Conservation (phyloP, 768 basidiomycete species). For the Mrakia frigida region DNA sequence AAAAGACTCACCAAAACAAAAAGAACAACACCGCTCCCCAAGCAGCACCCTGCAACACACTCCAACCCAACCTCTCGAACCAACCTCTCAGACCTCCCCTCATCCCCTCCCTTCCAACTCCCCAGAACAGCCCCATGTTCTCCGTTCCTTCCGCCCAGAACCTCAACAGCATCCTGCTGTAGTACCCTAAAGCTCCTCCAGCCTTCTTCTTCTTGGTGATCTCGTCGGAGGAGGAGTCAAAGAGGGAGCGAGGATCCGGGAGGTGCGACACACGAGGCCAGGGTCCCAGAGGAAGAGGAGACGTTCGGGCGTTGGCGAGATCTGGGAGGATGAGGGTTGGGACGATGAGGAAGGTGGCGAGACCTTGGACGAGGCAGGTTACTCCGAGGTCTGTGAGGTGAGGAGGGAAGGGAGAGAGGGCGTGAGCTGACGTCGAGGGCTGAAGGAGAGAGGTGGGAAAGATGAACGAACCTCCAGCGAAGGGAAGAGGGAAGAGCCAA, state of each 20-base stretch:
- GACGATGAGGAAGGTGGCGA: constrained; percentile 31
- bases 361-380: constrained; percentile 29
- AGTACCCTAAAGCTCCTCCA: background rate
- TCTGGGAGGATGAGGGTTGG: constrained; percentile 30
- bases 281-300: constrained; percentile 8
- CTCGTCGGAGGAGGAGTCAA: background rate
- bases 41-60: constrained; percentile 21
- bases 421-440: background rate
- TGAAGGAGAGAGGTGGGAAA: background rate
- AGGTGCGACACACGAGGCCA: constrained; percentile 27
- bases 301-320: constrained; percentile 10
- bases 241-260: background rate
- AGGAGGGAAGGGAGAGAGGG: background rate
- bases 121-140: constrained; percentile 22
- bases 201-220: background rate
- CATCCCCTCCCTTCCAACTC: constrained; percentile 7
- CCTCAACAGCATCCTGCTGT: background rate
- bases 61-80: constrained; percentile 11
- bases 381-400: constrained; percentile 19
- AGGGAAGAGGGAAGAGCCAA: constrained; percentile 31
- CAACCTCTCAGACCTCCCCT: constrained; percentile 10
- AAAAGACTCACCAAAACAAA: constrained; percentile 26
- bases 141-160: constrained; percentile 20
- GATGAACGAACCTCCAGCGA: constrained; percentile 26
- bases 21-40: constrained; percentile 32